Percentiles rank a stretch among this genome's conserved stretches.
phyloP scores from a whole-genome alignment of 768 basidiomycete species.

The Hygrophorus pudorinus region DNA sequence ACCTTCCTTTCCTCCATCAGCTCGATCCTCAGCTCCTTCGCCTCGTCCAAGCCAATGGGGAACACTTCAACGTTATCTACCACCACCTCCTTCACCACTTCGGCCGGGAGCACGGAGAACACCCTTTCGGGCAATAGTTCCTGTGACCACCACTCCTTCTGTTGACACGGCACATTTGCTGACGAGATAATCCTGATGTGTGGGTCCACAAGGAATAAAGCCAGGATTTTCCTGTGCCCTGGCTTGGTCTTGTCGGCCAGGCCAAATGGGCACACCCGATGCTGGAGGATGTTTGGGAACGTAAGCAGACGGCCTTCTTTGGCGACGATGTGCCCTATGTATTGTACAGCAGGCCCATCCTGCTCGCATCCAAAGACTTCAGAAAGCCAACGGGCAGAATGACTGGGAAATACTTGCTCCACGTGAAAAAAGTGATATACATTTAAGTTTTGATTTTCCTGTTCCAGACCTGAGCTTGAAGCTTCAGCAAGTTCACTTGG shows the following conservation, averaged over 20 bases:
- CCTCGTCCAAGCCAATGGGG: slow-evolving; percentile 19
- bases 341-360: slow-evolving; percentile 16
- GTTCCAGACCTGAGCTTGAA: too few relatives aligned
- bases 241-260: slow-evolving; percentile 24
- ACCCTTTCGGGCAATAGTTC: slow-evolving; percentile 6
- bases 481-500: too few relatives aligned
- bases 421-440: too few relatives aligned
- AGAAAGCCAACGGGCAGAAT: slow-evolving; percentile 19
- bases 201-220: slow-evolving; percentile 30
- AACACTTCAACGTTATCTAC: slow-evolving; percentile 14
- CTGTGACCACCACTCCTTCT: slow-evolving; percentile 19
- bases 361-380: slow-evolving; percentile 18
- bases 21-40: slow-evolving; percentile 19
- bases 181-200: slow-evolving; percentile 17
- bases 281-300: slow-evolving; percentile 34
- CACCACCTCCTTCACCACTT: slow-evolving; percentile 18
- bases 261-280: slow-evolving; percentile 27
- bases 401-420: too few relatives aligned
- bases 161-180: slow-evolving; percentile 19
- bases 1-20: slow-evolving; percentile 24
- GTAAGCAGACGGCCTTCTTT: slow-evolving; percentile 25
- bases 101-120: slow-evolving; percentile 5
- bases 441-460: too few relatives aligned
- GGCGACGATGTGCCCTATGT: slow-evolving; percentile 24
- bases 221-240: slow-evolving; percentile 31